Percentiles rank a stretch among this genome's conserved stretches.
phyloP scores from a whole-genome alignment of 306 rosid species.

The Vigna trinervia region DNA sequence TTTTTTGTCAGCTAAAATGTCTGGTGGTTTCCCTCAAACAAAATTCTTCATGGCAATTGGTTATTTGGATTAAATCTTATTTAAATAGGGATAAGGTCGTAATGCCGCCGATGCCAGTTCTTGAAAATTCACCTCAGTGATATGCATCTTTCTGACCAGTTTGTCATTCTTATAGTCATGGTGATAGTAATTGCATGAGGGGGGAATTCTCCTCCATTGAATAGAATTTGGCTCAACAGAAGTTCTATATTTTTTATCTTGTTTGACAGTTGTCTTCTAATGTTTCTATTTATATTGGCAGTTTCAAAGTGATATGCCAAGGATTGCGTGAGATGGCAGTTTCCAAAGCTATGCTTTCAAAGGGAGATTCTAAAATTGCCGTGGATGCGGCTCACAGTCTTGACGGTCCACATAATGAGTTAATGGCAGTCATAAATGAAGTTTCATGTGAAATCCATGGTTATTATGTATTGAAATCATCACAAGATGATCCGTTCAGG shows the following conservation, averaged over 20 bases:
- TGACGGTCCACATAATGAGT: slow-evolving; percentile 72
- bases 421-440: slow-evolving; percentile 65
- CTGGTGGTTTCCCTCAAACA: slow-evolving; percentile 12
- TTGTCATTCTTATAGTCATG: not conserved
- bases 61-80: slow-evolving; percentile 18
- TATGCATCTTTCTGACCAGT: slow-evolving; percentile 13
- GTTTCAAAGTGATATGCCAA: slow-evolving; percentile 78
- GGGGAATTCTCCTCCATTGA: not conserved
- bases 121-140: not conserved
- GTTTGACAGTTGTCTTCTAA: slow-evolving; percentile 43
- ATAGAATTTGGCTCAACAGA: not conserved
- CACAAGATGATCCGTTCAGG: slow-evolving; percentile 81
- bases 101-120: not conserved
- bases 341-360: slow-evolving; percentile 54
- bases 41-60: slow-evolving; percentile 1
- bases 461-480: slow-evolving; percentile 69
- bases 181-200: slow-evolving; percentile 1
- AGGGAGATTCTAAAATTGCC: slow-evolving; percentile 68
- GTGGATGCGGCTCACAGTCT: slow-evolving; percentile 65
- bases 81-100: not conserved
- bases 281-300: slow-evolving; percentile 50
- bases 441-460: slow-evolving; percentile 78
- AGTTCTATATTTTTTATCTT: slow-evolving; percentile 22
- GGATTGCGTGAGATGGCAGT: slow-evolving; percentile 71
- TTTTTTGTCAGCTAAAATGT: not conserved